These are phyloP conservation scores for Suillus hirtellus DNA, from an alignment of 768 basidiomycete genomes.

Conservation along the genomic window DNA sequence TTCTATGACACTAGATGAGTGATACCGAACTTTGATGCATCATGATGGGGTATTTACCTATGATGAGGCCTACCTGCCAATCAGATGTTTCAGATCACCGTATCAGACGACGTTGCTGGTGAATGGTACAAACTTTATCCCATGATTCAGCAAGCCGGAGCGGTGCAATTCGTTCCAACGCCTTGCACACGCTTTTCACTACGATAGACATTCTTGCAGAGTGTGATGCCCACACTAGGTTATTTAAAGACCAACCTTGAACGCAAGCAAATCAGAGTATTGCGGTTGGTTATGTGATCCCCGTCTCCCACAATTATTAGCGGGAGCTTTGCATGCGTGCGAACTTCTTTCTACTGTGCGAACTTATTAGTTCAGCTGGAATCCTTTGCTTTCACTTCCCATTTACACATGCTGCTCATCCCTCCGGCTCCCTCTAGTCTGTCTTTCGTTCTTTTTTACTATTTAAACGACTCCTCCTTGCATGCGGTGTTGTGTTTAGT, in stretches of 20 bases:
- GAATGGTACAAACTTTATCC: constrained; percentile 78
- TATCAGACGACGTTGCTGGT: constrained; percentile 9
- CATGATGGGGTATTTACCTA: constrained; percentile 48
- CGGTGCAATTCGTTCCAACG: constrained; percentile 87
- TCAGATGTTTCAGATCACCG: constrained; percentile 8
- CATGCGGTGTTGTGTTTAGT: too few species aligned
- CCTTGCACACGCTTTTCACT: constrained; percentile 53
- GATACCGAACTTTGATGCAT: constrained; percentile 8
- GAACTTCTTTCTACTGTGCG: too few species aligned
- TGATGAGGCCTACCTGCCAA: constrained; percentile 65
- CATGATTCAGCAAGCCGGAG: constrained; percentile 83
- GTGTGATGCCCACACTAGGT: neutral
- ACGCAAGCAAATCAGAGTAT: neutral
- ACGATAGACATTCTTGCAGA: constrained; percentile 14
- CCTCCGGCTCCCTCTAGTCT: too few species aligned
- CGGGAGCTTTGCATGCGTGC: too few species aligned
- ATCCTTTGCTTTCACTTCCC: too few species aligned
- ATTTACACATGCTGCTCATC: too few species aligned
- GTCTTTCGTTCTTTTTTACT: too few species aligned
- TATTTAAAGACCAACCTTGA: neutral
- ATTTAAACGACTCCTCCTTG: too few species aligned
- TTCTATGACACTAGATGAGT: constrained; percentile 36
- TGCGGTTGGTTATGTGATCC: constrained; percentile 1
- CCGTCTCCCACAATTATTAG: too few species aligned
- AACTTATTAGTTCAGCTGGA: too few species aligned